Evolutionary conservation across 257 asterid genomes (phyloP).

Genomic region (Nicotiana knightiana): DNA sequence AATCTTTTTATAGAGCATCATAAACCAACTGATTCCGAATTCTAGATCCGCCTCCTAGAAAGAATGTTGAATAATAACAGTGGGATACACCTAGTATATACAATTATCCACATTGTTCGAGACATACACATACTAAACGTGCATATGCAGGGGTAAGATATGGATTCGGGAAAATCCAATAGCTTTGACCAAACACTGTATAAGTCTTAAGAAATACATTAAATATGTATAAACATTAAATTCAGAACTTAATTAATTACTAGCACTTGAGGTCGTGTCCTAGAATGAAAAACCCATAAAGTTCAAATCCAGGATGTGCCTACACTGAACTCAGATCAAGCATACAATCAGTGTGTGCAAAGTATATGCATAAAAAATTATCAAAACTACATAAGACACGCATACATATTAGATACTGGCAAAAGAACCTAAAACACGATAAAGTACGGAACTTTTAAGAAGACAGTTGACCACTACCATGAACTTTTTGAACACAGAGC

Average conservation of each 20-base stretch:
- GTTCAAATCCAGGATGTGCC: too few species aligned
- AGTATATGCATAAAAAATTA: background rate
- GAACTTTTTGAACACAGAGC: background rate
- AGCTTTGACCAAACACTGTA: too few species aligned
- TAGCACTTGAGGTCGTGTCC: too few species aligned
- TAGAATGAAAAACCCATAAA: too few species aligned
- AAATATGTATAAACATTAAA: too few species aligned
- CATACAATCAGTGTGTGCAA: background rate
- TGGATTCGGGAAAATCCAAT: too few species aligned
- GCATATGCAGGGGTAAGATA: background rate
- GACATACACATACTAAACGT: background rate
- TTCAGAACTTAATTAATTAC: too few species aligned
- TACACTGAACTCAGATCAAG: background rate
- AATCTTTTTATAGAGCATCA: background rate
- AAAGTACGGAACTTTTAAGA: background rate
- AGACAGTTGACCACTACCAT: background rate
- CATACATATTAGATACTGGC: background rate
- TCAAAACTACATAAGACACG: background rate
- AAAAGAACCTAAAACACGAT: background rate
- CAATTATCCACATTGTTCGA: background rate
- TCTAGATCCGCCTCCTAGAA: background rate
- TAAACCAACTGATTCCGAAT: background rate
- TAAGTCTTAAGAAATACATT: too few species aligned
- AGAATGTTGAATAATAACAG: background rate
- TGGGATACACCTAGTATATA: background rate